Evolutionary conservation across 2,329 filamentous ascomycete genomes (phyloP).

Genomic region (Colletotrichum orbiculare): DNA sequence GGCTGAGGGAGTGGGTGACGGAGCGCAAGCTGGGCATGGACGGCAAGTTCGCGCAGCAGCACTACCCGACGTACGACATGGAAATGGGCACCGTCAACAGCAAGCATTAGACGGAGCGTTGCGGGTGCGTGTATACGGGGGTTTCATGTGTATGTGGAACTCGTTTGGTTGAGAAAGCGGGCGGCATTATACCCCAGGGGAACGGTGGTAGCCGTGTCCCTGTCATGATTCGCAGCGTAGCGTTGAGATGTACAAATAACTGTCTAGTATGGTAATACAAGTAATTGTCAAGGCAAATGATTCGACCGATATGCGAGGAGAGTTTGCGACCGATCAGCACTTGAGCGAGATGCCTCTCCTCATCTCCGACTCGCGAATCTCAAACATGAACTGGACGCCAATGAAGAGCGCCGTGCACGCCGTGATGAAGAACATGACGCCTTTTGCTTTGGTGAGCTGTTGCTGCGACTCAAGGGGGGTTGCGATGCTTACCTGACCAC

Average conservation of each 20-base stretch:
- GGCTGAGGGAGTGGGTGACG: constrained; percentile 60
- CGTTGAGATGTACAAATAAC: constrained; percentile 5
- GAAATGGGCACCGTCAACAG: constrained; percentile 36
- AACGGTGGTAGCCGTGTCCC: constrained; percentile 1
- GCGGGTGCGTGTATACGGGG: not conserved
- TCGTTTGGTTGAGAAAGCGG: not conserved
- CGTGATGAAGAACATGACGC: constrained; percentile 76
- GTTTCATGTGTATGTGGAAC: not conserved
- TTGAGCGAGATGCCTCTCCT: constrained; percentile 85
- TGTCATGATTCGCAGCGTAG: constrained; percentile 1
- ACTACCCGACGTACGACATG: constrained; percentile 38
- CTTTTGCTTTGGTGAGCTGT: constrained; percentile 49
- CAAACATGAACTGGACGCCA: constrained; percentile 95
- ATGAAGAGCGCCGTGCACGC: constrained; percentile 84
- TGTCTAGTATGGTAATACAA: constrained; percentile 18
- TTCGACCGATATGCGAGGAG: not conserved
- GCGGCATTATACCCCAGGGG: constrained; percentile 23
- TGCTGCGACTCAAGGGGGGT: not conserved
- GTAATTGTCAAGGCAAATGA: not conserved
- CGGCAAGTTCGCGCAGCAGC: constrained; percentile 53
- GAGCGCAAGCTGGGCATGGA: constrained; percentile 57
- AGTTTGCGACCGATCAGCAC: constrained; percentile 65
- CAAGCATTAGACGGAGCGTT: constrained; percentile 18
- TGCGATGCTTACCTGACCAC: constrained; percentile 68
- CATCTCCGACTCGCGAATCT: constrained; percentile 86